Conservation (phyloP, 2,329 filamentous ascomycete genomes). For the Talaromyces sp. region DNA sequence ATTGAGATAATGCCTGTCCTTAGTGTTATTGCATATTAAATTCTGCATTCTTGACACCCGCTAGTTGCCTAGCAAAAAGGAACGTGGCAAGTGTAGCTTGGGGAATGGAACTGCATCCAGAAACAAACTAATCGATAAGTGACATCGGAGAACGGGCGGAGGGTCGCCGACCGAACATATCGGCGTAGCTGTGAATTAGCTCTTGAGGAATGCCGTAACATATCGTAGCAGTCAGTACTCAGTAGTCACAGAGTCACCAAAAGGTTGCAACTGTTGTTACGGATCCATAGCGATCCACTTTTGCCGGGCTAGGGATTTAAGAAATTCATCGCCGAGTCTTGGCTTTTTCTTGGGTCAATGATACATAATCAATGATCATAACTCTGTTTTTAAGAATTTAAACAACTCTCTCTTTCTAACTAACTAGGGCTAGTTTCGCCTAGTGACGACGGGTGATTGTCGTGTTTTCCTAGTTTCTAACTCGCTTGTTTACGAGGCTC, state of each 20-base stretch:
- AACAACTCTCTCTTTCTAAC: not conserved
- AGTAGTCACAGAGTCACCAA: too few species aligned
- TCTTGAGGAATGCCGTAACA: not conserved
- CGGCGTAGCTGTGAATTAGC: not conserved
- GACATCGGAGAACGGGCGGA: not conserved
- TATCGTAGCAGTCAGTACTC: not conserved
- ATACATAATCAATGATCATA: too few species aligned
- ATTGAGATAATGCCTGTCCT: not conserved
- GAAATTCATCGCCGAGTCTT: not conserved
- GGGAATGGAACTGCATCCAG: too few species aligned
- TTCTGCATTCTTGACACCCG: not conserved
- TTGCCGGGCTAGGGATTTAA: not conserved
- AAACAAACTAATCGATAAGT: not conserved
- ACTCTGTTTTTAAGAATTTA: not conserved
- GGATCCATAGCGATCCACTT: not conserved
- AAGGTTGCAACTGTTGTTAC: too few species aligned
- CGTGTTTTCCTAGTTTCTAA: too few species aligned
- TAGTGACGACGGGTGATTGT: not conserved
- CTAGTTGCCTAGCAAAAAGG: not conserved
- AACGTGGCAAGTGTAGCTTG: not conserved
- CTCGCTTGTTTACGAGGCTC: not conserved
- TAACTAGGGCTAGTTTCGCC: not conserved
- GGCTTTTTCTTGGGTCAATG: not conserved
- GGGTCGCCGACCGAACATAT: not conserved
- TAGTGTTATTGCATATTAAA: not conserved